Percentiles rank a stretch among this genome's conserved stretches.
Conservation (phyloP, 2,329 filamentous ascomycete species). For the Bipolaris bicolor region DNA sequence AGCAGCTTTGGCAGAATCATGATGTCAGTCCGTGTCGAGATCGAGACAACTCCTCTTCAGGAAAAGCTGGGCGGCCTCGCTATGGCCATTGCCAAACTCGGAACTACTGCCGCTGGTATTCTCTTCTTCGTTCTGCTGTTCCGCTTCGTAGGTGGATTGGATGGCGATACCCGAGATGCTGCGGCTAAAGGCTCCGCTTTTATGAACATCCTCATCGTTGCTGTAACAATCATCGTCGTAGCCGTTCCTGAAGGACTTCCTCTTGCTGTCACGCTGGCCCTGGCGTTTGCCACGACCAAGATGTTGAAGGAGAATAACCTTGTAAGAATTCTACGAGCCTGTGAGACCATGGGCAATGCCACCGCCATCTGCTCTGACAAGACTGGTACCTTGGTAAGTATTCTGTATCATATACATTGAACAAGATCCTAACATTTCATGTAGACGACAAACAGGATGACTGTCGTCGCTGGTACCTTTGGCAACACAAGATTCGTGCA, state of each 20-base stretch:
- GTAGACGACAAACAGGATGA: constrained; percentile 51
- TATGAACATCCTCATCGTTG: constrained; percentile 52
- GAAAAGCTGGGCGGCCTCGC: no score
- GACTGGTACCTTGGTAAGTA: constrained; percentile 38
- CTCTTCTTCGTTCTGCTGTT: no score
- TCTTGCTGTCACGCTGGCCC: constrained; percentile 42
- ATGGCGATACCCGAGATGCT: constrained; percentile 29
- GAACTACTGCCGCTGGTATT: no score
- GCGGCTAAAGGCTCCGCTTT: constrained; percentile 46
- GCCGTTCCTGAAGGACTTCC: constrained; percentile 52
- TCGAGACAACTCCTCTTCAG: constrained; percentile 61
- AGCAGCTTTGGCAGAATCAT: constrained; percentile 63
- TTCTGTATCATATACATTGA: fast-evolving
- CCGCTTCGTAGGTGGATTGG: no score
- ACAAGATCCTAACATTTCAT: not conserved
- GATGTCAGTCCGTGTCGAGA: constrained; percentile 61
- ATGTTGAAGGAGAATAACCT: constrained; percentile 48
- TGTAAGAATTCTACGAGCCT: constrained; percentile 41
- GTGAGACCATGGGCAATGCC: constrained; percentile 47
- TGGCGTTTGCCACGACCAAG: constrained; percentile 46
- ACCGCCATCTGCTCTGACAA: constrained; percentile 48
- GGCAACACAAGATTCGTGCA: constrained; percentile 54
- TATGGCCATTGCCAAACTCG: no score
- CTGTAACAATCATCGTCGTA: constrained; percentile 52
- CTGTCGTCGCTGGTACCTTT: constrained; percentile 50